Evolutionary conservation across 2,329 filamentous ascomycete genomes (phyloP).

Genomic region (Fusarium abutilonis): DNA sequence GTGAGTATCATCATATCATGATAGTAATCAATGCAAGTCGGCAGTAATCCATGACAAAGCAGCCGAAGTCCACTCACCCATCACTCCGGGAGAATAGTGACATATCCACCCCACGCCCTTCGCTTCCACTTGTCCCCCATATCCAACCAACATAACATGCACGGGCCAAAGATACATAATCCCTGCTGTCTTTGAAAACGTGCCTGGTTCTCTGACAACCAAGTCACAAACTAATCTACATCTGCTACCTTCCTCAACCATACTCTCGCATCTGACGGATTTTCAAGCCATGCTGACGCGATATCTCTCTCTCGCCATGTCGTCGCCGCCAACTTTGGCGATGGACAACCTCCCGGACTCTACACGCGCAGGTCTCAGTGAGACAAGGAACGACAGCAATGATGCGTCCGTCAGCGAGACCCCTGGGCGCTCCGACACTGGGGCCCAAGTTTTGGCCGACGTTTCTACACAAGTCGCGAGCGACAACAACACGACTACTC

Average conservation of each 20-base stretch:
- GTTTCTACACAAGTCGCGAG: no score
- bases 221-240: not conserved
- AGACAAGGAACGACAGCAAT: not conserved
- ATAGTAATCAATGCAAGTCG: no score
- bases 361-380: not conserved
- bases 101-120: not conserved
- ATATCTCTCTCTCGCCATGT: not conserved
- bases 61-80: no score
- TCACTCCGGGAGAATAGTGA: not conserved
- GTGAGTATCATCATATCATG: no score
- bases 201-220: not conserved
- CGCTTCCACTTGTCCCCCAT: no score
- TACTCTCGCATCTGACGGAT: not conserved
- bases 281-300: not conserved
- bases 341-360: not conserved
- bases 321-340: not conserved
- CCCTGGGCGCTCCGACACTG: not conserved
- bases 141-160: no score
- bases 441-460: not conserved
- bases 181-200: not conserved
- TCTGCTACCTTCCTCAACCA: not conserved
- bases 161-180: not conserved
- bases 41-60: no score
- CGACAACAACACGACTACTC: not conserved
- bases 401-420: not conserved